Evolutionary conservation across 1,284 basidiomycete genomes (phyloP).

Genomic region (Papiliotrema flavescens): DNA sequence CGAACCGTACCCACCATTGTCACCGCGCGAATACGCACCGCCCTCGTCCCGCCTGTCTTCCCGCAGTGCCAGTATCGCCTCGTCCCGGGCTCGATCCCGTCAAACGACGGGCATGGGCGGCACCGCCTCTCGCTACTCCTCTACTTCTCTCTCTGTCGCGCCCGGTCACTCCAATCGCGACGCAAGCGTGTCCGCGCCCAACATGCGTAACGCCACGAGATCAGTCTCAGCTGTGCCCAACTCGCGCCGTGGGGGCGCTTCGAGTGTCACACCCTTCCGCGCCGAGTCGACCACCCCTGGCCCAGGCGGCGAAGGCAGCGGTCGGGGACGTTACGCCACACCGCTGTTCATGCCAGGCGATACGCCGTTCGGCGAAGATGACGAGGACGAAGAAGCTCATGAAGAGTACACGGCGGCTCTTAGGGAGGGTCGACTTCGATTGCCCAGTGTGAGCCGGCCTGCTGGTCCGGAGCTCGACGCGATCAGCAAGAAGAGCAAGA

Average conservation of each 20-base stretch:
- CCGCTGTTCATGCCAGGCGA: conserved; percentile 42
- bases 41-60: conserved; percentile 42
- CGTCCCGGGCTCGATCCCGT: conserved; percentile 29
- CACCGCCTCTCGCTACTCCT: conserved; percentile 24
- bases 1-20: conserved; percentile 44
- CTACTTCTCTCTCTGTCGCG: conserved; percentile 27
- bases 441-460: conserved; percentile 33
- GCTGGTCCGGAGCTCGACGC: conserved; percentile 12
- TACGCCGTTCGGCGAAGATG: conserved; percentile 39
- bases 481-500: conserved; percentile 26
- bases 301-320: conserved; percentile 6
- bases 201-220: conserved; percentile 42
- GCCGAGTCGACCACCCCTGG: conserved; percentile 25
- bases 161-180: conserved; percentile 7
- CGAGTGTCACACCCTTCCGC: conserved; percentile 16
- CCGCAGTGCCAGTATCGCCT: conserved; percentile 32
- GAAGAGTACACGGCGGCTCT: conserved; percentile 38
- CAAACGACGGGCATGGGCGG: conserved; percentile 15
- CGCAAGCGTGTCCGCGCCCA: conserved; percentile 13
- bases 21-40: conserved; percentile 39
- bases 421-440: conserved; percentile 31
- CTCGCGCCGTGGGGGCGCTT: conserved; percentile 22
- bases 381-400: conserved; percentile 47
- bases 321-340: conserved; percentile 9
- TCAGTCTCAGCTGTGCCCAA: conserved; percentile 29